Evolutionary conservation across 2,329 filamentous ascomycete species (phyloP).

Genomic region (Cryphonectria naterciae): DNA sequence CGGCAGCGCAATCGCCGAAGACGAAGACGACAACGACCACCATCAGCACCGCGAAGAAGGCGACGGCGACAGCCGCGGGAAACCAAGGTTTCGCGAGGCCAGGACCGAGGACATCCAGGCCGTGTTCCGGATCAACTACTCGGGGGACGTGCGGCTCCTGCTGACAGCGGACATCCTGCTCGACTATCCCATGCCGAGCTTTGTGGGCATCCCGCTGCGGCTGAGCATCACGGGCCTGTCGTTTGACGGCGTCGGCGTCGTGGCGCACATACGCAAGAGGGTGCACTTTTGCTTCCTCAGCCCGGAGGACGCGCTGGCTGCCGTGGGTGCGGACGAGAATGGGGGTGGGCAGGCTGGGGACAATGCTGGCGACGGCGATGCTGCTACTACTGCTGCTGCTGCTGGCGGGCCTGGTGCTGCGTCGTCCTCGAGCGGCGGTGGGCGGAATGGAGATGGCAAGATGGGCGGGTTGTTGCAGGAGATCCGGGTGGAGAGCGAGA

Average conservation of each 20-base stretch:
- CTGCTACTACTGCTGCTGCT: no score
- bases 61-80: slow-evolving; percentile 32
- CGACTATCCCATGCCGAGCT: slow-evolving; percentile 98
- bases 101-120: slow-evolving; percentile 88
- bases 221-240: slow-evolving; percentile 93
- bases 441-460: slow-evolving; percentile 45
- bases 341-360: slow-evolving; percentile 37
- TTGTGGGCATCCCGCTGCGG: slow-evolving; percentile 92
- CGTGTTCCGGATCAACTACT: slow-evolving; percentile 87
- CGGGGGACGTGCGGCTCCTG: slow-evolving; percentile 83
- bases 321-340: slow-evolving; percentile 60
- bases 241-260: slow-evolving; percentile 91
- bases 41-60: slow-evolving; percentile 32
- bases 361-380: slow-evolving; percentile 9
- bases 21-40: slow-evolving; percentile 33
- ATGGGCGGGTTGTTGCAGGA: slow-evolving; percentile 85
- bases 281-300: slow-evolving; percentile 95
- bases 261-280: slow-evolving; percentile 86
- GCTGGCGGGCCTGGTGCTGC: slow-evolving; percentile 4
- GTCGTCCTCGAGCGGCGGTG: slow-evolving; percentile 41
- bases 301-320: slow-evolving; percentile 83
- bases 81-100: slow-evolving; percentile 65
- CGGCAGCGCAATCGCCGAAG: slow-evolving; percentile 46
- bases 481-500: slow-evolving; percentile 96
- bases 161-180: slow-evolving; percentile 94